phyloP scores from a whole-genome alignment of 805 yeast species.

The Blastobotrys peoriensis region DNA sequence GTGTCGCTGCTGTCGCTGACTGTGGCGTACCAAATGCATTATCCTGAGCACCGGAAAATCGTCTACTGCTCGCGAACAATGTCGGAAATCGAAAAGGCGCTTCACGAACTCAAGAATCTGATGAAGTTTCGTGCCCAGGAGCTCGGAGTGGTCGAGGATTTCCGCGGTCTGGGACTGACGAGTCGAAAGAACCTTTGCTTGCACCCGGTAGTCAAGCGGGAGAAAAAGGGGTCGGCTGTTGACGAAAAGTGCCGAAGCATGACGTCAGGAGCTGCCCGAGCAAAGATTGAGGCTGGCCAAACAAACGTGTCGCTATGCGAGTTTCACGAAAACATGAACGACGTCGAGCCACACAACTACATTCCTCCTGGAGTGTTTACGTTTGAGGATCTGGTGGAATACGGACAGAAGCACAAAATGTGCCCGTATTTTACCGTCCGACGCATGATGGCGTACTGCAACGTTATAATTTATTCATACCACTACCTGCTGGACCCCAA shows the following conservation, averaged over 20 bases:
- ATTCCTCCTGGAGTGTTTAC: conserved; percentile 94
- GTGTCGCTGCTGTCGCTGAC: conserved; percentile 85
- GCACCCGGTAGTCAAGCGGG: conserved; percentile 81
- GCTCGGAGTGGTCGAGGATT: conserved; percentile 81
- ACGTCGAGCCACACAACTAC: conserved; percentile 78
- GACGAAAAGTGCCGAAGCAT: conserved; percentile 94
- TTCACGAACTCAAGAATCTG: conserved; percentile 79
- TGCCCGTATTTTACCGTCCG: conserved; percentile 98
- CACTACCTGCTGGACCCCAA: conserved; percentile 96
- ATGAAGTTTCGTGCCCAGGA: conserved; percentile 84
- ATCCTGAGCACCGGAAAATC: conserved; percentile 90
- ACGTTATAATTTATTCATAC: conserved; percentile 90
- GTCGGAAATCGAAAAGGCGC: conserved; percentile 97
- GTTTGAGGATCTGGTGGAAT: conserved; percentile 72
- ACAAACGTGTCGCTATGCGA: conserved; percentile 65
- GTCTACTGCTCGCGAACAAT: conserved; percentile 98
- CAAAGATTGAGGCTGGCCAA: conserved; percentile 53
- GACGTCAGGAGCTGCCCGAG: conserved; percentile 84
- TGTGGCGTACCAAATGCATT: conserved; percentile 88
- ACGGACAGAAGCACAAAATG: conserved; percentile 71
- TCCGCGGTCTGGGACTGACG: conserved; percentile 89
- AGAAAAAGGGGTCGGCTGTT: conserved; percentile 83
- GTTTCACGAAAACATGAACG: conserved; percentile 84
- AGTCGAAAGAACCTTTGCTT: conserved; percentile 91
- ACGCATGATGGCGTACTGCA: conserved; percentile 90